Conservation (phyloP, 495 filamentous ascomycete genomes). For the Corynascus novoguineensis region DNA sequence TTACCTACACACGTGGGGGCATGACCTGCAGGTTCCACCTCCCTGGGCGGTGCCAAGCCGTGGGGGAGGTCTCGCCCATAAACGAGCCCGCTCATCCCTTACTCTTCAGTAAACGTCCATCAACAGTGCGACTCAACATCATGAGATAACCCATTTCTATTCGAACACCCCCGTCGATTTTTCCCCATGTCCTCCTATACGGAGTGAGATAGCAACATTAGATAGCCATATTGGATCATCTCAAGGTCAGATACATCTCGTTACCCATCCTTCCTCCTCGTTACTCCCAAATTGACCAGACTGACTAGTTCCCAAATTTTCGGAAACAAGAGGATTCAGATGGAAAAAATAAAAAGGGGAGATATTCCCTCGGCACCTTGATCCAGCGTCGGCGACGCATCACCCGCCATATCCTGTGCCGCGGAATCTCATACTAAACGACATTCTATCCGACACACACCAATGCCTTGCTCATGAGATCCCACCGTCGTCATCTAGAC, state of each 20-base stretch:
- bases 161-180: neutral
- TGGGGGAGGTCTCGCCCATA: neutral
- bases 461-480: slow-evolving; percentile 11
- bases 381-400: neutral
- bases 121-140: no score
- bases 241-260: slow-evolving; percentile 14
- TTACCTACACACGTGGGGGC: neutral
- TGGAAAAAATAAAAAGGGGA: neutral
- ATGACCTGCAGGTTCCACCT: neutral
- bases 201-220: slow-evolving; percentile 1
- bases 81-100: no score
- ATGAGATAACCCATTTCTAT: no score
- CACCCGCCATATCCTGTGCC: neutral
- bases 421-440: neutral
- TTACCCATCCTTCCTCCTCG: neutral
- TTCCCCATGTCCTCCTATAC: slow-evolving; percentile 2
- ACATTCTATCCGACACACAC: neutral
- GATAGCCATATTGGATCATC: slow-evolving; percentile 6
- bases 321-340: slow-evolving; percentile 8
- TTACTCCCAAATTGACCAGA: slow-evolving; percentile 13
- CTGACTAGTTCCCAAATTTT: neutral
- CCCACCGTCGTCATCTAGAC: neutral
- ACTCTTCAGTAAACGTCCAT: no score
- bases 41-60: neutral
- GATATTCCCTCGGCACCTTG: neutral